Percentiles rank a stretch among this genome's conserved stretches.
phyloP scores from a whole-genome alignment of 371 early-diverging fungal genomes.

The Apophysomyces ossiformis region DNA sequence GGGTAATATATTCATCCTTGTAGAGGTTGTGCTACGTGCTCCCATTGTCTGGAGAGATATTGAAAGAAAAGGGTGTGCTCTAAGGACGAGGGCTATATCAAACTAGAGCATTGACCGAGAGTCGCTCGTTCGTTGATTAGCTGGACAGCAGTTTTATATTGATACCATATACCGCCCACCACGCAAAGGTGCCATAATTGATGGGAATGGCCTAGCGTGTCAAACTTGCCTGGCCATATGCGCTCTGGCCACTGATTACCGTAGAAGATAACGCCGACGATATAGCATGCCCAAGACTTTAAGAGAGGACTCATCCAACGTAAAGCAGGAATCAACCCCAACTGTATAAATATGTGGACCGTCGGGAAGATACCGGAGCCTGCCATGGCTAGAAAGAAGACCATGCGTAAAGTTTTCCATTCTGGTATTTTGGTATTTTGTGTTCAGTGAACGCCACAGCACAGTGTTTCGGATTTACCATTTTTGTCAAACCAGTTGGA shows the following conservation, averaged over 20 bases:
- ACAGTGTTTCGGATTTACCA: slow-evolving; percentile 22
- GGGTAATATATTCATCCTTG: neutral
- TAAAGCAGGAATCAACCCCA: slow-evolving; percentile 58
- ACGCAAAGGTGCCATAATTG: slow-evolving; percentile 83
- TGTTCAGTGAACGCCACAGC: neutral
- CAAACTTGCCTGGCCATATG: slow-evolving; percentile 76
- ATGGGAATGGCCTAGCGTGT: slow-evolving; percentile 77
- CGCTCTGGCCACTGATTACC: slow-evolving; percentile 76
- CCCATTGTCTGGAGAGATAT: too few relatives aligned
- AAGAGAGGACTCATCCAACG: slow-evolving; percentile 47
- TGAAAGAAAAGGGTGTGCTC: too few relatives aligned
- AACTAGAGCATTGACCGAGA: neutral
- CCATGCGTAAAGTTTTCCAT: slow-evolving; percentile 31
- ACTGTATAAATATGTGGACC: slow-evolving; percentile 53
- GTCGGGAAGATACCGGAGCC: slow-evolving; percentile 68
- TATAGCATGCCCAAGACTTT: slow-evolving; percentile 46
- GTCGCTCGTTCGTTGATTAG: neutral
- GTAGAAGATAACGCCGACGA: slow-evolving; percentile 58
- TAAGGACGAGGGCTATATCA: neutral
- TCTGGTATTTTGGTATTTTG: neutral
- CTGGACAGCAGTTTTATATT: slow-evolving; percentile 62
- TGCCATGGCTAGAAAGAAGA: slow-evolving; percentile 63
- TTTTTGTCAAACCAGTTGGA: slow-evolving; percentile 52
- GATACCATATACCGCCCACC: slow-evolving; percentile 69
- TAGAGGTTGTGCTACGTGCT: too few relatives aligned